These are phyloP conservation scores for Diaporthe citrichinensis DNA, from an alignment of 2,329 filamentous ascomycete species.

Conservation along the genomic window DNA sequence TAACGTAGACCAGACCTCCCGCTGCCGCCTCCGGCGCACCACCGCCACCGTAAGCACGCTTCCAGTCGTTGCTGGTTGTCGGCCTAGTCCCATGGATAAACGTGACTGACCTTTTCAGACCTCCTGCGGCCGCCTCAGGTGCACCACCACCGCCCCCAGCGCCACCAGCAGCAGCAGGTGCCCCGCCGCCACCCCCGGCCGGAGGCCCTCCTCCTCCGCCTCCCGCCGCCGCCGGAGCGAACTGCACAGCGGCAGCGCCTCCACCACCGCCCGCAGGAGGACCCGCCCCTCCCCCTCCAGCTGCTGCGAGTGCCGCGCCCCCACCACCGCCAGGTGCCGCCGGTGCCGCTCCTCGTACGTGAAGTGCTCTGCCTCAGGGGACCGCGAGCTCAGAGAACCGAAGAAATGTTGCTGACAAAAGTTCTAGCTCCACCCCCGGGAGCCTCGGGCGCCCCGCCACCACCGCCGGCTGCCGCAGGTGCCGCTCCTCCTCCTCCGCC, in stretches of 20 bases:
- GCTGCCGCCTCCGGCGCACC: not conserved
- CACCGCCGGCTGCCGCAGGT: no score
- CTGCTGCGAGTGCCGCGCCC: not conserved
- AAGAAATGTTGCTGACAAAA: no score
- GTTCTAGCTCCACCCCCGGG: no score
- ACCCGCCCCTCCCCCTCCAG: not conserved
- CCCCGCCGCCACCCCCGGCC: not conserved
- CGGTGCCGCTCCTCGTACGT: not conserved
- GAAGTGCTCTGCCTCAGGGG: no score
- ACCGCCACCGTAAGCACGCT: not conserved
- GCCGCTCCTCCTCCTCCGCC: not conserved
- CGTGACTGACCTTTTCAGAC: not conserved
- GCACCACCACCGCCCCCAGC: not conserved
- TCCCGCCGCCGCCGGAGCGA: not conserved
- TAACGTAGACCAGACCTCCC: not conserved
- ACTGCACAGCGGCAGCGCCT: constrained; percentile 9
- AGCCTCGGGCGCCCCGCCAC: no score
- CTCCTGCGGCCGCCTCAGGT: not conserved
- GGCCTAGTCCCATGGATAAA: not conserved
- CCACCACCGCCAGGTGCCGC: not conserved
- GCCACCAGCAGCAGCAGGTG: not conserved
- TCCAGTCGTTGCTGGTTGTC: not conserved
- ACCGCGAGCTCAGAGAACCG: no score
- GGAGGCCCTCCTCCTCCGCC: not conserved
- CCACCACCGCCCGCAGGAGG: not conserved